Base-by-base conservation (phyloP, 352 stramenopile genomes). In the Thalassiosira hispida region DNA sequence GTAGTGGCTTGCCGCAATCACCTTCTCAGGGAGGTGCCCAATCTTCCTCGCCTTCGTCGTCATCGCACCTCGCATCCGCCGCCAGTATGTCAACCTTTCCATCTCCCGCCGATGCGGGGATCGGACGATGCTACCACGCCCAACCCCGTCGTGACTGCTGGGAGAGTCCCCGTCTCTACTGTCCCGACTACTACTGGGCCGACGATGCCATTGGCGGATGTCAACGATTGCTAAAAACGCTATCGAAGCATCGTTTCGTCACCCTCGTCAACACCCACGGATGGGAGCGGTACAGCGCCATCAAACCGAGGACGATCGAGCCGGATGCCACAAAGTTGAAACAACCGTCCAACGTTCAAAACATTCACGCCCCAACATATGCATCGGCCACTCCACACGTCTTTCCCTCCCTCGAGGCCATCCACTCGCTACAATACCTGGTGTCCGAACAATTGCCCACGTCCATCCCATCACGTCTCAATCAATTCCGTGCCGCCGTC, bases 101-200 rank as follows among this genome's bases (percentile, higher is more conserved):
- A 12, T 65, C 60, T 64, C 65, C 64, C 47, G 66, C 71, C 4
- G 72, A 81, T 51, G 44, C 51, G 2, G 66, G 68, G 20, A 76
- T 77, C 56, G 72, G 72, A 49, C 46, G 79, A 46, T 65, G 40
- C 52, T 79, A 75, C 29, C 49, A 83, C 25, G 23, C 78, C 20
- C 56, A 85, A 40, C 73, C 67, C 55, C 57, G 73, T 52, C 52
- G 62, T 16, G 84, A 88, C 69, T 92, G 85, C 47, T 94, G 89
- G 89, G 89, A 94, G 79, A 88, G 83, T 27, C 69, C 85, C 1
- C 69, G 85, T 25, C 61, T 94, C 6, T 77, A 86, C 64, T 93
- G 87, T 79, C 87, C 87, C 1, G 89, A 94, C 73, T 90, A 92
- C 79, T 79, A 77, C 1, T 94, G 89, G 89, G 89, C 85, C 2